Evolutionary conservation across 148 eudicot genomes (phyloP).

Genomic region (Suaeda aralocaspica): DNA sequence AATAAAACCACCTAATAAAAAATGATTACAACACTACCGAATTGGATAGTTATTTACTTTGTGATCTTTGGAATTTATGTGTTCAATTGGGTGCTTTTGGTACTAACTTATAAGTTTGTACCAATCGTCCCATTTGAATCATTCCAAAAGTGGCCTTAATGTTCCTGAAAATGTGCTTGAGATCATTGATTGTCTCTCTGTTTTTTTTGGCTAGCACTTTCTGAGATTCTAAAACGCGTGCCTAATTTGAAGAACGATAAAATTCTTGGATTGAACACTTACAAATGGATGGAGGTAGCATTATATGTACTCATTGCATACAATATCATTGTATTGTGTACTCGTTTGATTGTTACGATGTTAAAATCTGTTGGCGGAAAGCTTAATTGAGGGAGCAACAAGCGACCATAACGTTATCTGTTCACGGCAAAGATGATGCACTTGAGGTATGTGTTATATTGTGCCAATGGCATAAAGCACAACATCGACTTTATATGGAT

Average conservation of each 20-base stretch:
- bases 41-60: neutral
- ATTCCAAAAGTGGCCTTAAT: neutral
- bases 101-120: neutral
- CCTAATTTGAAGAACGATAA: neutral
- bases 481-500: too few relatives aligned
- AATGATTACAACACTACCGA: neutral
- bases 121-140: neutral
- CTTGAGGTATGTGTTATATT: too few relatives aligned
- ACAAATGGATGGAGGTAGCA: neutral
- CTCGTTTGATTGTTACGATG: too few relatives aligned
- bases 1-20: too few relatives aligned
- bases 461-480: too few relatives aligned
- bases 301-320: neutral
- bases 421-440: too few relatives aligned
- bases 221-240: slow-evolving; percentile 3
- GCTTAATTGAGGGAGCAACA: too few relatives aligned
- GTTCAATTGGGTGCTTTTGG: neutral
- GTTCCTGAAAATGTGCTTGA: slow-evolving; percentile 1
- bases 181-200: neutral
- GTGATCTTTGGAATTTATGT: neutral
- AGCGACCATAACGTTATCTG: too few relatives aligned
- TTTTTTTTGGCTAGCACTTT: neutral
- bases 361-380: too few relatives aligned
- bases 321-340: neutral
- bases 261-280: neutral